Evolutionary conservation across 805 yeast species (phyloP), one percentile per base, ranked within the genome.

Genomic region (Starmerella kuoi): DNA sequence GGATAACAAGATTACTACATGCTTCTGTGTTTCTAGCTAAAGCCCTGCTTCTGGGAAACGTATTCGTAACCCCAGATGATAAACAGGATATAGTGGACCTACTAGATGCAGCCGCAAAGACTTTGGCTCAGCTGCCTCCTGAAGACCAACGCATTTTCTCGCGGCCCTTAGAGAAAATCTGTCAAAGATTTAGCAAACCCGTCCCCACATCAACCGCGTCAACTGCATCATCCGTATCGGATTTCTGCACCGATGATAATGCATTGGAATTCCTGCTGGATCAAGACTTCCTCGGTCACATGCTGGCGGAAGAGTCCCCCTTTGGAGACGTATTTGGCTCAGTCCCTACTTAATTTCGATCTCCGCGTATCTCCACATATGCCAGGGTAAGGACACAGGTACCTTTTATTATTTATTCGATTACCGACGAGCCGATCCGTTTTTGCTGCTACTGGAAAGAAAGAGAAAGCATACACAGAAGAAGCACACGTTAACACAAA

Each of bases 1-100:
- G 95, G 94, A 77, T 81, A 5, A 79, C 83, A 0, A 68, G 94
- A 44, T 76, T 84, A 20, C 86, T 86, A 23, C 73, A 87, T 52
- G 82, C 95, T 0, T 86, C 85, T 14, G 91, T 94, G 1, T 86
- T 85, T 57, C 71, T 87, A 38, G 91, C 87, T 8, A 86, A 86
- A 59, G 82, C 91, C 55, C 78, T 82, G 24, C 49, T 59, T 25
- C 46, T 61, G 25, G 52, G 50, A 9, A 50, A 56, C 21, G 14
- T 31, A 6, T 21, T 31, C 9, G 19, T 28, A 19, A 31, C 33
- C 9, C 18, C 11, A 9, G 17, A 9, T 14, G 19, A 35, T 4
- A 39, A 26, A 18, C 35, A 30, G 8, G 26, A 37, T 4, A 20
- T 22, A 18, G 40, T 37, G 5, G 14, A 17, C 17, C 5, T 27